Percentiles rank a stretch among this genome's conserved stretches.
Conservation (phyloP, 116 monocot species). For the Posidonia oceanica region DNA sequence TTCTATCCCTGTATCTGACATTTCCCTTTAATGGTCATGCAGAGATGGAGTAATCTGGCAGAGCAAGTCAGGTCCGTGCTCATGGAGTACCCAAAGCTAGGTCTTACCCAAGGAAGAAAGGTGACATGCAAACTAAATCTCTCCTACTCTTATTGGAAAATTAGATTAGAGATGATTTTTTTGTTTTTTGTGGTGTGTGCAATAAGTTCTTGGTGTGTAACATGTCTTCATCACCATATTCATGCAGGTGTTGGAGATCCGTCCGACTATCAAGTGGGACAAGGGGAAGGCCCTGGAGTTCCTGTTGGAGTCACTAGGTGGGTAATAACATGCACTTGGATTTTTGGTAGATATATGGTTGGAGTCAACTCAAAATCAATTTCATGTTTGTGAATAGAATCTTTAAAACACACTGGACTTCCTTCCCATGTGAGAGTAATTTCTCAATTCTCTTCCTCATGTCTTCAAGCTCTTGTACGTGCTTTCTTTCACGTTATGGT, state of each 20-base stretch:
- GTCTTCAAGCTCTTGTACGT: no score
- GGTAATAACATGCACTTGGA: neutral
- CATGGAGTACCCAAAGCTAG: conserved; percentile 43
- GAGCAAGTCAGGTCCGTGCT: conserved; percentile 51
- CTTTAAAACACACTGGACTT: no score
- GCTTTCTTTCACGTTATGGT: no score
- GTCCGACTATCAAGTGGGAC: conserved; percentile 76
- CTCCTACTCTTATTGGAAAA: no score
- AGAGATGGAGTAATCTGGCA: conserved; percentile 38
- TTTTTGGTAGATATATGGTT: no score
- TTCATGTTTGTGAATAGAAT: no score
- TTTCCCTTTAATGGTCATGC: neutral
- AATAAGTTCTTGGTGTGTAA: neutral
- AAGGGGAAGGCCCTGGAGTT: conserved; percentile 83
- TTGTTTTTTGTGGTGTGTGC: neutral
- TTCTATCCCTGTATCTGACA: no score
- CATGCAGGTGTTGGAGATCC: conserved; percentile 62
- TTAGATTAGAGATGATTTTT: no score
- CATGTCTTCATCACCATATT: no score
- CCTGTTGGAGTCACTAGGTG: conserved; percentile 60
- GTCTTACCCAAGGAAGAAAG: conserved; percentile 58
- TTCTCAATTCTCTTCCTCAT: no score
- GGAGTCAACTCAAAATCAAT: no score
- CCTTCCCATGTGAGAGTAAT: no score
- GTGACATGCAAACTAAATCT: conserved; percentile 7